Evolutionary conservation across 805 yeast genomes (phyloP).

Genomic region (Yamadazyma insecticola): DNA sequence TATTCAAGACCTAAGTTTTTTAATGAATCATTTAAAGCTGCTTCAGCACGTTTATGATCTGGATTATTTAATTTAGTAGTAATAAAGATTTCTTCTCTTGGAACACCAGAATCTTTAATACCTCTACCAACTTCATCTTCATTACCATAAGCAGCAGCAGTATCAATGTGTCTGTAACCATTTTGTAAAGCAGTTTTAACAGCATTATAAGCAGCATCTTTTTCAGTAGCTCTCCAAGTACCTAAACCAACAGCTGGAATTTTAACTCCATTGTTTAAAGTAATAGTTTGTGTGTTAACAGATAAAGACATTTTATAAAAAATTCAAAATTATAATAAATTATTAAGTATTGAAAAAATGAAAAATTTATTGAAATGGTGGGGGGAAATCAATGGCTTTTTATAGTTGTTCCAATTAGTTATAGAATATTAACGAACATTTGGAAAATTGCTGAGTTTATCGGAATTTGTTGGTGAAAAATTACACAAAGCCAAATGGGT

Average conservation of each 20-base stretch:
- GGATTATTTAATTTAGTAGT: slow-evolving; percentile 69
- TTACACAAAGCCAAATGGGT: too few species aligned
- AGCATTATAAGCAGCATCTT: slow-evolving; percentile 49
- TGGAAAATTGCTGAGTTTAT: too few species aligned
- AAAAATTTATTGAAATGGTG: too few species aligned
- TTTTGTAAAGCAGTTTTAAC: slow-evolving; percentile 56
- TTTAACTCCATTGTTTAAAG: slow-evolving; percentile 56
- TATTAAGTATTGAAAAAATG: too few species aligned
- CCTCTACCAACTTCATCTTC: slow-evolving; percentile 61
- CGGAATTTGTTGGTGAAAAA: too few species aligned
- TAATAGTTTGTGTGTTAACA: slow-evolving; percentile 14
- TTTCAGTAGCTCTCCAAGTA: slow-evolving; percentile 59
- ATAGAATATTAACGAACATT: too few species aligned
- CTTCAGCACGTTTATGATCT: slow-evolving; percentile 46
- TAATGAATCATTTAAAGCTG: slow-evolving; percentile 56
- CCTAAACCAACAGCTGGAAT: slow-evolving; percentile 74
- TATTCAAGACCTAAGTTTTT: slow-evolving; percentile 65
- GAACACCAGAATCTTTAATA: slow-evolving; percentile 52
- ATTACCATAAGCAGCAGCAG: slow-evolving; percentile 66
- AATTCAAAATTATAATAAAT: too few species aligned
- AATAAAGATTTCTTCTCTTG: slow-evolving; percentile 60
- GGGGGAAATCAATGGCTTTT: too few species aligned
- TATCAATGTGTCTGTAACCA: slow-evolving; percentile 76
- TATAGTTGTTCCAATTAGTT: too few species aligned
- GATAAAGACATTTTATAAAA: slow-evolving; percentile 5